These are phyloP conservation scores for Neurospora sp. DNA, from an alignment of 495 filamentous ascomycete species.

Conservation along the genomic window DNA sequence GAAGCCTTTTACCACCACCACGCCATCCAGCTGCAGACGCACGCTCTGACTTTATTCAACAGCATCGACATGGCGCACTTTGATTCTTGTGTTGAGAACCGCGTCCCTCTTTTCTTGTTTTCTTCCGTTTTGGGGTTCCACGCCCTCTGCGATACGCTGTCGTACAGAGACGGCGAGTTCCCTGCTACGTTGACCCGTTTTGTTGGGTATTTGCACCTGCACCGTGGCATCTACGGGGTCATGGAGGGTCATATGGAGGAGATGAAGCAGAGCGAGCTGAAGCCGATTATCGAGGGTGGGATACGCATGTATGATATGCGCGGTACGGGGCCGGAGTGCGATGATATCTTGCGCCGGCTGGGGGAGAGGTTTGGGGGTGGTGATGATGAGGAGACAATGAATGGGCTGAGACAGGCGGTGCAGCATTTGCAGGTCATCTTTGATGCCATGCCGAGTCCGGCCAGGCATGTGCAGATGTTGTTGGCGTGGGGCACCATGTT, in stretches of 20 bases:
- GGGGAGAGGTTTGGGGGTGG: conserved; percentile 3
- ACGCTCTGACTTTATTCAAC: conserved; percentile 38
- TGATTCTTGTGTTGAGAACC: conserved; percentile 18
- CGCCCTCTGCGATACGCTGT: conserved; percentile 35
- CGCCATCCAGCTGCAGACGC: conserved; percentile 40
- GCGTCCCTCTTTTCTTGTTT: conserved; percentile 39
- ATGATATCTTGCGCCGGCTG: conserved; percentile 1
- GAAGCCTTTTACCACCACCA: conserved; percentile 29
- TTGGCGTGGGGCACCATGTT: conserved; percentile 17
- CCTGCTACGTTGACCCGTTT: conserved; percentile 29
- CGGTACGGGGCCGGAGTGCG: conserved; percentile 16
- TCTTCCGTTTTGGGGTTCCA: conserved; percentile 36
- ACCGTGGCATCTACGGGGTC: conserved; percentile 31
- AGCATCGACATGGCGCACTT: conserved; percentile 14
- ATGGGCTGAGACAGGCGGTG: conserved; percentile 7
- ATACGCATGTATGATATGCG: conserved; percentile 5
- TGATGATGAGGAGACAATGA: conserved; percentile 2
- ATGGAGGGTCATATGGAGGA: conserved; percentile 17
- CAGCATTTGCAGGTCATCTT: conserved; percentile 17
- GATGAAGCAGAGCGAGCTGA: conserved; percentile 14
- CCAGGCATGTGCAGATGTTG: conserved; percentile 7
- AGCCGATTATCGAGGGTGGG: conserved; percentile 13
- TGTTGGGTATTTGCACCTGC: conserved; percentile 31
- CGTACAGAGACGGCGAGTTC: conserved; percentile 22
- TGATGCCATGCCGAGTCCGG: conserved; percentile 8